These are phyloP conservation scores for Vicia villosa DNA, from an alignment of 306 rosid genomes.

Conservation along the genomic window DNA sequence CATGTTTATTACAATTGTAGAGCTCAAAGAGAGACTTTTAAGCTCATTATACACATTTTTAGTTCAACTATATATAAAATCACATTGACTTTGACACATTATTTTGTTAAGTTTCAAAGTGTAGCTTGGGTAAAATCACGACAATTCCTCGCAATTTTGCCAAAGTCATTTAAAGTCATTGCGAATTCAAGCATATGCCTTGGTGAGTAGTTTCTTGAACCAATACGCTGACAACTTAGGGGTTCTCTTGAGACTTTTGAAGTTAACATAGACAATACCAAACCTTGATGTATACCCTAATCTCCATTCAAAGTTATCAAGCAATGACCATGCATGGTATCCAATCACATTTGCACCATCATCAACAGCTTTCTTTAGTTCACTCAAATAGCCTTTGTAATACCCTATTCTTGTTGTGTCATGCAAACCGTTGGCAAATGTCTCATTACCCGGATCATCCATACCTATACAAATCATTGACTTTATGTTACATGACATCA, in stretches of 20 bases:
- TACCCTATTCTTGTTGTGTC: constrained; percentile 76
- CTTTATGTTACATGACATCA: too few relatives aligned
- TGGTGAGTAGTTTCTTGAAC: constrained; percentile 65
- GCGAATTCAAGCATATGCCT: background rate
- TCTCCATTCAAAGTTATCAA: constrained; percentile 94
- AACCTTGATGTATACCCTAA: constrained; percentile 92
- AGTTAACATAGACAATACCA: constrained; percentile 88
- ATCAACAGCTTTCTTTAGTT: constrained; percentile 76
- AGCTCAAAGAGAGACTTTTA: background rate
- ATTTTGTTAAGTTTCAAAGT: background rate
- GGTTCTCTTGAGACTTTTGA: constrained; percentile 68
- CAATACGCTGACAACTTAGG: constrained; percentile 95
- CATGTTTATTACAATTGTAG: constrained; percentile 34
- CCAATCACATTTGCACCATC: constrained; percentile 78
- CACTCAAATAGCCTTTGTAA: constrained; percentile 64
- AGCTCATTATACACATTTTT: background rate
- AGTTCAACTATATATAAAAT: too few relatives aligned
- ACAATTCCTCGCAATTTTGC: background rate
- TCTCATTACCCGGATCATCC: constrained; percentile 78
- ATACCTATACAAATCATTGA: constrained; percentile 57
- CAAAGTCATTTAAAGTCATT: background rate
- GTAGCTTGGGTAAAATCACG: background rate
- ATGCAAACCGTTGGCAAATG: constrained; percentile 57
- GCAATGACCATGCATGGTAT: constrained; percentile 90
- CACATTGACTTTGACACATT: too few relatives aligned